Base-by-base conservation (phyloP, 225 moss, liverwort and hornwort species). In the Thuidium tamariscinum region DNA sequence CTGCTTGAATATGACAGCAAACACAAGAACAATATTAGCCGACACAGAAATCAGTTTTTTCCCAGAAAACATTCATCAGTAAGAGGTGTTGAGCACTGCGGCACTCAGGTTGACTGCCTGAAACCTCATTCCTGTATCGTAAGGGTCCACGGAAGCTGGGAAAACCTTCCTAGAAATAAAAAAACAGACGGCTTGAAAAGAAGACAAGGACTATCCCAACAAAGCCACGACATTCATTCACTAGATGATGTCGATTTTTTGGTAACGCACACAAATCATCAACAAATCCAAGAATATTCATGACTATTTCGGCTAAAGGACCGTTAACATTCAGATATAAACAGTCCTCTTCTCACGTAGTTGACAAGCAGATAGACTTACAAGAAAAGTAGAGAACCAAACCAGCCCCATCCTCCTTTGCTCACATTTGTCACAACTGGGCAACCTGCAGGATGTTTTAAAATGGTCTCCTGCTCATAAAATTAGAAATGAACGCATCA, bases 341-440 rank as follows among this genome's bases (percentile, higher is more conserved):
- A n/a, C 34, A 44, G 42, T 87, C n/a, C 49, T 62, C 25, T 64
- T 42, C 64, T 54, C 25, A 61, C 15, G 34, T 39, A 56, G 36
- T 63, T 79, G 54, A 61, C 5, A 39, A 48, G 60, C 48, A 77
- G 54, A 70, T 74, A 27, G 37, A 90, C 96, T 91, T 95, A 97
- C 97, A 96, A 91, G 84, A 96, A 95, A 76, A 97, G n/a, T 48
- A 97, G 82, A 59, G 95, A 95, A 77, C 94, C 91, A 82, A 97
- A 95, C 97, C 97, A 97, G 80, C 97, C 96, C 97, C 94, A 94
- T 77, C 97, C 97, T 83, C 96, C 94, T 69, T 93, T 93, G 72
- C 91, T 95, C 69, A 95, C 80, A 71, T 85, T 91, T 57, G 97
- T 97, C 74, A 97, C 96, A 65, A 92, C 92, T 66, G 97, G 96